Evolutionary conservation across 768 basidiomycete species (phyloP).

Genomic region (Tulasnella sp.): DNA sequence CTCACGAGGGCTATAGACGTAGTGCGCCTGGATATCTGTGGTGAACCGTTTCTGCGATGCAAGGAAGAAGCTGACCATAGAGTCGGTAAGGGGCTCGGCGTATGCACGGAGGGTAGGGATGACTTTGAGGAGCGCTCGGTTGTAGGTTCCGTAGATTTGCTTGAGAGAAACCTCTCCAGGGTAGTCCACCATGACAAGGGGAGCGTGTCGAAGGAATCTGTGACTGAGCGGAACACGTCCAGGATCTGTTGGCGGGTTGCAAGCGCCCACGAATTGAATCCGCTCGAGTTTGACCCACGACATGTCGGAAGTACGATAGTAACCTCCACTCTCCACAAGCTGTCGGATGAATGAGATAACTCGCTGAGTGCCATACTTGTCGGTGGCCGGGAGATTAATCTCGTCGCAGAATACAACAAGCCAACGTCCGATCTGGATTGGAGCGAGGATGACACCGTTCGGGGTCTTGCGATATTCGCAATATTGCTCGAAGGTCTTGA

Average conservation of each 20-base stretch:
- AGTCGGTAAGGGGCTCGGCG: slow-evolving; percentile 88
- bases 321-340: slow-evolving; percentile 89
- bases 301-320: slow-evolving; percentile 90
- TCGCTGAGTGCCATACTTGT: slow-evolving; percentile 97
- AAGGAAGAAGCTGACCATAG: slow-evolving; percentile 94
- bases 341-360: slow-evolving; percentile 98
- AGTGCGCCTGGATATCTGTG: slow-evolving; percentile 94
- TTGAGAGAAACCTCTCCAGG: slow-evolving; percentile 94
- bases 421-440: slow-evolving; percentile 93
- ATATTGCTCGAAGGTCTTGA: slow-evolving; percentile 99
- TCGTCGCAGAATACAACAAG: slow-evolving; percentile 99
- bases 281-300: slow-evolving; percentile 96
- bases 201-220: slow-evolving; percentile 95
- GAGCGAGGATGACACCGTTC: slow-evolving; percentile 92
- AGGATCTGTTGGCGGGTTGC: slow-evolving; percentile 98
- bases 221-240: slow-evolving; percentile 97
- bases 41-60: slow-evolving; percentile 93
- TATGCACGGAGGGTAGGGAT: slow-evolving; percentile 88
- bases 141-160: slow-evolving; percentile 98
- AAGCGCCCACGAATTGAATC: slow-evolving; percentile 99
- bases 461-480: slow-evolving; percentile 99
- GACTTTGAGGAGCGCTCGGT: slow-evolving; percentile 91
- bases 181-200: slow-evolving; percentile 98
- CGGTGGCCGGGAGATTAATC: slow-evolving; percentile 92
- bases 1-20: slow-evolving; percentile 98